Percentiles rank a stretch among this genome's conserved stretches.
Conservation (phyloP, 805 yeast species). For the Yarrowia deformans region DNA sequence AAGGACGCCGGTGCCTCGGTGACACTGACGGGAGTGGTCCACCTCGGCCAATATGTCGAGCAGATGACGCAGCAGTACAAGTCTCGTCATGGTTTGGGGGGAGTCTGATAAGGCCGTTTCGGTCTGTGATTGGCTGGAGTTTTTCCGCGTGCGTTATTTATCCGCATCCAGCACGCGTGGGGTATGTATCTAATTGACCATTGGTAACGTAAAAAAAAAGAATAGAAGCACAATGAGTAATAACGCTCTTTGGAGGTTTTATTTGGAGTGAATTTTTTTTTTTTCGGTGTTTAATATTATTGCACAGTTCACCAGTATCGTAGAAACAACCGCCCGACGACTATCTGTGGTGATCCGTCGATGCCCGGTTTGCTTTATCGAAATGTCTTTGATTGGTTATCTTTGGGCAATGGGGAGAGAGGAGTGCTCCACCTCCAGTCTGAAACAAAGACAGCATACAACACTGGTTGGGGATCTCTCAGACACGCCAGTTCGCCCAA, state of each 20-base stretch:
- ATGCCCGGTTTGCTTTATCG: background rate
- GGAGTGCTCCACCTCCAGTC: too few species aligned
- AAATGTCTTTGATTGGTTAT: background rate
- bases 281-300: background rate
- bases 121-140: slow-evolving; percentile 24
- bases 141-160: slow-evolving; percentile 34
- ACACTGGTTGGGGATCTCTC: background rate
- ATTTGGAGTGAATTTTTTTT: background rate
- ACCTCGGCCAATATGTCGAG: slow-evolving; percentile 40
- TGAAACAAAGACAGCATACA: background rate
- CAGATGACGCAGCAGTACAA: slow-evolving; percentile 41
- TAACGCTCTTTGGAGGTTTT: background rate
- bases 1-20: slow-evolving; percentile 24
- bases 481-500: background rate
- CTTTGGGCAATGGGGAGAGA: background rate
- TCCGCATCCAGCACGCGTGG: slow-evolving; percentile 36
- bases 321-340: background rate
- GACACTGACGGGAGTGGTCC: slow-evolving; percentile 39
- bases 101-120: slow-evolving; percentile 19
- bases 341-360: background rate
- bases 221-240: slow-evolving; percentile 21
- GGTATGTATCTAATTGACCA: slow-evolving; percentile 6
- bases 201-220: too few species aligned
- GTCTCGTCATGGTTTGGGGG: slow-evolving; percentile 26
- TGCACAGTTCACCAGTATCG: background rate